Base-by-base conservation (phyloP, 2,329 filamentous ascomycete genomes). In the Diaporthe aspalathi region DNA sequence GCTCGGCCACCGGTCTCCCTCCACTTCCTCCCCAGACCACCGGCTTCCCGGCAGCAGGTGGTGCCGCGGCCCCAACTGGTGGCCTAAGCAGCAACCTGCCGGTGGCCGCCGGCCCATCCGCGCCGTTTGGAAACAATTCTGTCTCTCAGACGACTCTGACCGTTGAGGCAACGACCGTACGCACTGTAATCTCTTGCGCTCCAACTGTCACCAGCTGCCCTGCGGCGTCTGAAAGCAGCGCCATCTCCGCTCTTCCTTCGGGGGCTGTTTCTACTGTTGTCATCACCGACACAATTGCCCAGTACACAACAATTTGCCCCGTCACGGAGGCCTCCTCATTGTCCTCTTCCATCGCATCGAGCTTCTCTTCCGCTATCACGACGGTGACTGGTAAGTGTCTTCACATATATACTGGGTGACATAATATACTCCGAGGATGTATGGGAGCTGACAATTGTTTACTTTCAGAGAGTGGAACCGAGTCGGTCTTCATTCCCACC, bases 221-320 rank as follows among this genome's bases (percentile, higher is more conserved):
- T 17, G 54, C 43, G 22, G 54, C 54, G 16, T 38, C 43, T 17
- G 67, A 69, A 22, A 52, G 32, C 24, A 22, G 54, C 17, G 67
- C 67, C 17, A 69, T 69, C 29, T 69, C 67, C 2, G 53, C 67
- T 20, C 45, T 69, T 45, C 40, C 40, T 16, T 29, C 67, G 6
- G 54, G 45, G 1, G 67, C 67, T 53, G 67, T 69, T 12, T 50
- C 47, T 24, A 69, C 67, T 22, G 56, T 69, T 1, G 1, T 69
- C 1, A n/a, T 52, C 9, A 69, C 67, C 27, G 54, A 57, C 2
- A 69, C 67, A 5, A 63, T 69, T 45, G 67, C 67, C 16, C 54
- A 52, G 56, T 69, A 69, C 35, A 69, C 67, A 20, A 69, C 67
- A 16, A 69, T 69, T 22, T 69, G 67, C 67, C 67, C 67, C 29